Percentiles rank a stretch among this genome's conserved stretches.
Evolutionary conservation across 768 basidiomycete genomes (phyloP).

Genomic region (Tulasnella sp.): DNA sequence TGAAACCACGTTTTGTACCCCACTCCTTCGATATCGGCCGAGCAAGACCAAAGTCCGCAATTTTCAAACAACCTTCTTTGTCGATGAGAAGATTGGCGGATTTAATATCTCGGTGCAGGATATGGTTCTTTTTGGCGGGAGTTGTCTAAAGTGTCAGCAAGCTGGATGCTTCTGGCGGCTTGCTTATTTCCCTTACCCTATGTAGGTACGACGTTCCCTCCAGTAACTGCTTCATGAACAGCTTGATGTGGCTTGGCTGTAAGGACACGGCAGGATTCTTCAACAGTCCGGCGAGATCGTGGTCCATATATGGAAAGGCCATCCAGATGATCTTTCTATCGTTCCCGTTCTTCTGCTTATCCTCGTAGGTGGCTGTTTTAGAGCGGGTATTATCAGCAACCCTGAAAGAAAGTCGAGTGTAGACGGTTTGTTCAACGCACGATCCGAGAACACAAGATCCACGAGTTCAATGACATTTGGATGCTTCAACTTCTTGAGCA

Average conservation of each 20-base stretch:
- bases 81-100: conserved; percentile 94
- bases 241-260: conserved; percentile 80
- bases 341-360: conserved; percentile 17
- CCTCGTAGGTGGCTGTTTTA: not conserved
- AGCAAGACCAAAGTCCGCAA: conserved; percentile 97
- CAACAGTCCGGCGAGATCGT: conserved; percentile 90
- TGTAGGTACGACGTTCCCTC: conserved; percentile 97
- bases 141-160: conserved; percentile 19
- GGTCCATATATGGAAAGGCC: conserved; percentile 99
- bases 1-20: conserved; percentile 50
- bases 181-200: conserved; percentile 51
- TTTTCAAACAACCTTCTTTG: conserved; percentile 74
- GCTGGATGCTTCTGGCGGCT: not conserved
- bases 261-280: conserved; percentile 88
- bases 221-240: conserved; percentile 94
- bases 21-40: conserved; percentile 47
- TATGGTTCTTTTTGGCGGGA: conserved; percentile 65
- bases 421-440: conserved; percentile 1
- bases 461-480: conserved; percentile 79
- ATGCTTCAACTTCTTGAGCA: conserved; percentile 85
- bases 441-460: conserved; percentile 78
- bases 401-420: too few relatives aligned
- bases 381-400: not conserved
- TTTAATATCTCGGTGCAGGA: conserved; percentile 98
- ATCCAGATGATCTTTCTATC: conserved; percentile 58